Conservation (phyloP, 2,329 filamentous ascomycete genomes). For the Mycosphaerelloides madeirae region DNA sequence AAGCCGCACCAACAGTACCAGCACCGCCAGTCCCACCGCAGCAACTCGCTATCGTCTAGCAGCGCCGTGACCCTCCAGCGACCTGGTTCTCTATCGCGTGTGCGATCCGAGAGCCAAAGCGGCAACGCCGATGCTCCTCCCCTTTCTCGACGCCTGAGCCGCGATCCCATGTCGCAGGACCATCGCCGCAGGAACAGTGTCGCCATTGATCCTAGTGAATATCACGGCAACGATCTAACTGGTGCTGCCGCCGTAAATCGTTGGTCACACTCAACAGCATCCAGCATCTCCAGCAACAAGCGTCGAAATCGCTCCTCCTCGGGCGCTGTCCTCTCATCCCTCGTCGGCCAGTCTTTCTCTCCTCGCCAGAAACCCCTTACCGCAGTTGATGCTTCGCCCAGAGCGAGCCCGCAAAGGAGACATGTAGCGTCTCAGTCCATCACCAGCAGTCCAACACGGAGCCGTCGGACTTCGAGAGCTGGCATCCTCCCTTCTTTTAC, state of each 20-base stretch:
- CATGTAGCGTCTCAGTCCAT: conserved; percentile 14
- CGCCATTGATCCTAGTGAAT: conserved; percentile 33
- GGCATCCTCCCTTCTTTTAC: conserved; percentile 24
- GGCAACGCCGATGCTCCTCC: conserved; percentile 23
- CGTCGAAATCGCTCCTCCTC: conserved; percentile 37
- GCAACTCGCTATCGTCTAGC: conserved; percentile 43
- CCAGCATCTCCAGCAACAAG: conserved; percentile 38
- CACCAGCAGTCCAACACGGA: conserved; percentile 23
- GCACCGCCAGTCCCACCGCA: conserved; percentile 26
- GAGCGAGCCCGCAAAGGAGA: conserved; percentile 35
- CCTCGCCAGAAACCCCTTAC: conserved; percentile 27
- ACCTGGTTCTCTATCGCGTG: conserved; percentile 32
- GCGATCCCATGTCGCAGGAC: conserved; percentile 19
- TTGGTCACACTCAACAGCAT: conserved; percentile 55
- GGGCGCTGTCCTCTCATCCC: conserved; percentile 34
- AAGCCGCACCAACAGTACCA: conserved; percentile 1
- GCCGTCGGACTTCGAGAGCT: conserved; percentile 21
- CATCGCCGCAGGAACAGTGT: conserved; percentile 38
- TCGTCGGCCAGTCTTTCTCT: conserved; percentile 33
- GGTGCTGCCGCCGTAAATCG: conserved; percentile 51
- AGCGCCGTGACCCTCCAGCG: conserved; percentile 39
- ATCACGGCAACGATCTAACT: conserved; percentile 21
- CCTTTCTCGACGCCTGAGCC: conserved; percentile 16
- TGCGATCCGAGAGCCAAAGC: conserved; percentile 21
- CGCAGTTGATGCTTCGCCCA: conserved; percentile 33